These are phyloP conservation scores for Aspergillus chevalieri DNA, from an alignment of 2,329 filamentous ascomycete genomes.

Conservation along the genomic window DNA sequence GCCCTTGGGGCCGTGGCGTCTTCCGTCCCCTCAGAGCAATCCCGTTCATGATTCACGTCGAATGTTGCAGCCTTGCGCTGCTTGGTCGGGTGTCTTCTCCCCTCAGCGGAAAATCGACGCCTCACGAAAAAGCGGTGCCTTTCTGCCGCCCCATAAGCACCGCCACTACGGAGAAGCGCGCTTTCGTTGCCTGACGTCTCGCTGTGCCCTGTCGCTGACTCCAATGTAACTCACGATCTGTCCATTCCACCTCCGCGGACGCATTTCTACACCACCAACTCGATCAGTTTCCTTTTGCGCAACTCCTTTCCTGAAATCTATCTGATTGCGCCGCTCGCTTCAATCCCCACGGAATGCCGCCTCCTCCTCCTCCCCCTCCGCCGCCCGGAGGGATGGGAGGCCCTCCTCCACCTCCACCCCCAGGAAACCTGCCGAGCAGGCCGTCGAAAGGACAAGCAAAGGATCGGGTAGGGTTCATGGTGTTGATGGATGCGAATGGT, in stretches of 20 bases:
- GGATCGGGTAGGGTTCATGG: slow-evolving; percentile 55
- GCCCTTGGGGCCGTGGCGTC: slow-evolving; percentile 16
- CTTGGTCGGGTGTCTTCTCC: background rate
- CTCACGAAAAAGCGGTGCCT: slow-evolving; percentile 24
- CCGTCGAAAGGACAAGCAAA: slow-evolving; percentile 52
- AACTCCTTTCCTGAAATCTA: background rate
- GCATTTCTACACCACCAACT: background rate
- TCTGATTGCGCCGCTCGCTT: slow-evolving; percentile 6
- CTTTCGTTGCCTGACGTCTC: slow-evolving; percentile 19
- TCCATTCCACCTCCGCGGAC: background rate
- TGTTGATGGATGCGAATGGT: background rate
- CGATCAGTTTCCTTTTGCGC: background rate
- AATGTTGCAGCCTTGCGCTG: no score
- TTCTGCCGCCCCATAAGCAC: slow-evolving; percentile 18
- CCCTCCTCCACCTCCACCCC: slow-evolving; percentile 59
- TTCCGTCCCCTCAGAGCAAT: slow-evolving; percentile 25
- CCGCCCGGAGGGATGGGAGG: slow-evolving; percentile 52
- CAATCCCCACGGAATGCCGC: slow-evolving; percentile 31
- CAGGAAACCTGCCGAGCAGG: slow-evolving; percentile 47
- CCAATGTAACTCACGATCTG: slow-evolving; percentile 8
- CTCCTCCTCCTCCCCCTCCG: slow-evolving; percentile 62
- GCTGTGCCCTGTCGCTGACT: slow-evolving; percentile 10
- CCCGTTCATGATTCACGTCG: slow-evolving; percentile 26
- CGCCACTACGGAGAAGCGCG: slow-evolving; percentile 11
- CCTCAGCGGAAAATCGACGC: background rate